phyloP scores from a whole-genome alignment of 352 stramenopile species.

The Peronosclerospora sorghi region DNA sequence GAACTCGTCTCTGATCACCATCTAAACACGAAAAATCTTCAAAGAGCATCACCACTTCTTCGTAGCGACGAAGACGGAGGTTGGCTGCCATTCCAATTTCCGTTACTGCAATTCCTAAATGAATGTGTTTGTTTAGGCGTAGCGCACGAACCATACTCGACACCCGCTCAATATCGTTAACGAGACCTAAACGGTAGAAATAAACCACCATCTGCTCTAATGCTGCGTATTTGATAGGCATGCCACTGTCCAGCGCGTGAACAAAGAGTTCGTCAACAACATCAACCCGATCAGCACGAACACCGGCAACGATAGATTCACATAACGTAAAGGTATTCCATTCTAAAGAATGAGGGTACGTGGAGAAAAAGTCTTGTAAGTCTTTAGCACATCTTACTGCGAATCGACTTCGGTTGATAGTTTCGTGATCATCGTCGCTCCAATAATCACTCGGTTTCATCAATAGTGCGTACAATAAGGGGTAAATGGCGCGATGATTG shows the following conservation, averaged over 20 bases:
- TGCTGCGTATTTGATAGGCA: conserved; percentile 68
- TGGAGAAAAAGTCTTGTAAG: conserved; percentile 36
- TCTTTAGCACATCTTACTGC: conserved; percentile 22
- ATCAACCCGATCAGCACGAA: conserved; percentile 33
- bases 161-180: conserved; percentile 46
- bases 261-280: conserved; percentile 53
- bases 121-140: conserved; percentile 66
- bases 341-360: conserved; percentile 36
- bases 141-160: conserved; percentile 52
- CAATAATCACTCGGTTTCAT: conserved; percentile 12
- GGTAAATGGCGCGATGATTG: conserved; percentile 38
- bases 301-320: conserved; percentile 46
- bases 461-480: conserved; percentile 34
- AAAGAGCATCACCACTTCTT: conserved; percentile 60
- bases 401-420: background rate
- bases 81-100: conserved; percentile 72
- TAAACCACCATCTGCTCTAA: conserved; percentile 60
- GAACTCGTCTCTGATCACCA: conserved; percentile 44
- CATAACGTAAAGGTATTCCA: conserved; percentile 59
- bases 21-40: conserved; percentile 61
- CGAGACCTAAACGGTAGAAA: conserved; percentile 55
- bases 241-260: conserved; percentile 45
- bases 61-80: conserved; percentile 34
- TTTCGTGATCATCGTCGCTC: conserved; percentile 3
- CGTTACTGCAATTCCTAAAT: conserved; percentile 53